Conservation (phyloP, 805 yeast genomes). For the Nakazawaea molendinolei region DNA sequence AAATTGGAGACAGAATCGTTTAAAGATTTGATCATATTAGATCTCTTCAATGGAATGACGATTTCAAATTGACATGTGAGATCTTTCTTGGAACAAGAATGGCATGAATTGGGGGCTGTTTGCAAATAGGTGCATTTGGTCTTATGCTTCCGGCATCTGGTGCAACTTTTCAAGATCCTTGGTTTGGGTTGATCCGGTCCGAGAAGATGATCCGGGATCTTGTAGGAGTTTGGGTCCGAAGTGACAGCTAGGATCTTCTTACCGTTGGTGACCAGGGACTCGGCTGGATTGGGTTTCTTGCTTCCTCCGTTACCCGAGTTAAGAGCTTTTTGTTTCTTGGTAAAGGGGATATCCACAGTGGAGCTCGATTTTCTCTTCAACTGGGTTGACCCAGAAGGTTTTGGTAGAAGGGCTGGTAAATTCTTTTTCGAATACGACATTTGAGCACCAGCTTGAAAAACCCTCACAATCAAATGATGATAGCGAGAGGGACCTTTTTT, state of each 20-base stretch:
- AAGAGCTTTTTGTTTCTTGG: not conserved
- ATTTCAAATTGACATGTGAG: constrained; percentile 48
- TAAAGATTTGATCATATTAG: constrained; percentile 30
- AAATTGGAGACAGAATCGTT: constrained; percentile 25
- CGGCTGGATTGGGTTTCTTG: no score
- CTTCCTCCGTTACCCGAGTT: no score
- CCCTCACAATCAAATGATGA: no score
- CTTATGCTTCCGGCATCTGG: constrained; percentile 59
- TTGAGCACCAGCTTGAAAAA: no score
- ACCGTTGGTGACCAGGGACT: constrained; percentile 1
- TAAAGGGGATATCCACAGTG: not conserved
- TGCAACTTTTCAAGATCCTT: constrained; percentile 48
- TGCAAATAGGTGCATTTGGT: constrained; percentile 54
- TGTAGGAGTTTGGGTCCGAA: constrained; percentile 9
- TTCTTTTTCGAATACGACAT: not conserved
- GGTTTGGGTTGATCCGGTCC: constrained; percentile 27
- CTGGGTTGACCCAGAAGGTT: constrained; percentile 3
- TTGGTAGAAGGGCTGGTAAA: constrained; percentile 6
- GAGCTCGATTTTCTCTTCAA: not conserved
- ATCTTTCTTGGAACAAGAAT: constrained; percentile 47
- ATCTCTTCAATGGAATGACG: constrained; percentile 45
- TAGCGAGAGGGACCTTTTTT: no score
- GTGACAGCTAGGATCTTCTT: constrained; percentile 7
- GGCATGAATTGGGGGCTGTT: constrained; percentile 49
- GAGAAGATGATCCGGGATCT: constrained; percentile 12